A percentile compares a stretch with the other conserved stretches of the same genome.
phyloP scores from a whole-genome alignment of 768 basidiomycete species.

The Gautieria morchelliformis region DNA sequence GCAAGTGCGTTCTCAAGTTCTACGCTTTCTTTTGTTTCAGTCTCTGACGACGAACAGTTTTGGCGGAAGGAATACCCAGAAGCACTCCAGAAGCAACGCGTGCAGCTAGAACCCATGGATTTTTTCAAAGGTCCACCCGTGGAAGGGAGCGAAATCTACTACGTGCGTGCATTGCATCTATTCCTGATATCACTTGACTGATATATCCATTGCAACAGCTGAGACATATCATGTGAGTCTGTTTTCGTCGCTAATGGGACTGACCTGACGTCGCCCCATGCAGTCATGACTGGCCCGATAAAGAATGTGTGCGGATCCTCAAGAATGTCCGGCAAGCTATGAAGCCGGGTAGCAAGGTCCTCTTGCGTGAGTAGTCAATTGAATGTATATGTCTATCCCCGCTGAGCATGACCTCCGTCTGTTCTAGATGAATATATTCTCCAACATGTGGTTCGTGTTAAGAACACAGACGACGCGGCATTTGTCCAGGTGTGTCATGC shows the following conservation, averaged over 20 bases:
- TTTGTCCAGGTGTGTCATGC: neutral
- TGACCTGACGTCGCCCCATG: neutral
- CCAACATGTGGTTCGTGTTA: constrained; percentile 16
- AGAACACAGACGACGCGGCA: neutral
- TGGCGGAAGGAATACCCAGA: constrained; percentile 27
- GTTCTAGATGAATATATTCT: constrained; percentile 30
- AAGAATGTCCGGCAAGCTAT: constrained; percentile 27
- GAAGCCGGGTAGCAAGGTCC: constrained; percentile 24
- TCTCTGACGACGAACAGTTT: constrained; percentile 7
- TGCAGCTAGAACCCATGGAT: constrained; percentile 30
- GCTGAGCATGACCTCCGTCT: neutral
- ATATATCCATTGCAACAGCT: constrained; percentile 16
- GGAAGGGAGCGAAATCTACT: constrained; percentile 29
- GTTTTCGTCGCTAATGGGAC: neutral
- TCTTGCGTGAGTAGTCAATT: constrained; percentile 25
- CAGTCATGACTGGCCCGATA: constrained; percentile 36
- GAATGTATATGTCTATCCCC: constrained; percentile 9
- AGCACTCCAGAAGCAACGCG: constrained; percentile 25
- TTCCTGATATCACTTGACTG: neutral
- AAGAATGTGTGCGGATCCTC: constrained; percentile 27
- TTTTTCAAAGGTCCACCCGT: constrained; percentile 31
- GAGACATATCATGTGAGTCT: constrained; percentile 26
- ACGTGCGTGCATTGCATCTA: constrained; percentile 19
- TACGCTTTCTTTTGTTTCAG: neutral
- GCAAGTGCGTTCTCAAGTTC: neutral